Evolutionary conservation across 169 alveolate species (phyloP), one percentile per base, ranked within the genome.

Genomic region (Cystoisospora suis): DNA sequence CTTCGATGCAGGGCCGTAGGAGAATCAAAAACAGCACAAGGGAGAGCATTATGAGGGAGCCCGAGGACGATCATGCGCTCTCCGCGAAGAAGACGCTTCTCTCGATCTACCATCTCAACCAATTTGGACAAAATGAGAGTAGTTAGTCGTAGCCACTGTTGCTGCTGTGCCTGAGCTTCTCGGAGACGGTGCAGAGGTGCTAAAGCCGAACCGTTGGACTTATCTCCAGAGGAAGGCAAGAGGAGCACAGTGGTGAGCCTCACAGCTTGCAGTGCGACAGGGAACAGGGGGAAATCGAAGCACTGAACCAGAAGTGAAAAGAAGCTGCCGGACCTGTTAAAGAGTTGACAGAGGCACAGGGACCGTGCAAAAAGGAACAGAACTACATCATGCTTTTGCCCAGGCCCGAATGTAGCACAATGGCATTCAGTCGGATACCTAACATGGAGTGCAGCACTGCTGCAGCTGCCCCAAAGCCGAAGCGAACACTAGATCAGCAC

Each of bases 241-340:
- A 72, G 53, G 1, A 72, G 83, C 38, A 38, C 83, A 0, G 32
- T 36, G 9, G 83, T 53, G 83, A 72, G 53, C 2, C 7, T 4
- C 1, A 38, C 83, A 0, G 83, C 83, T 32, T 72, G 83, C 56
- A 27, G 83, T 38, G 83, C 83, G 42, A 72, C 83, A 3, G 83
- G 83, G 2, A 72, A 56, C 38, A 38, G 0, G 17, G 83, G 83
- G 53, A 72, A 72, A 56, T 72, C 83, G 32, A 72, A 17, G 58
- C 47, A n/a, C 34, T 40, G n/a, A 15, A 27, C 77, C 77, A 65
- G 20, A 9, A 20, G n/a, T 36, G 40, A 65, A 44, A 27, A 44
- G n/a, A 65, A 65, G n/a, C 34, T n/a, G n/a, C n/a, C n/a, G n/a
- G n/a, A n/a, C n/a, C n/a, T n/a, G n/a, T n/a, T n/a, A n/a, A n/a